Base-by-base conservation (phyloP, 768 basidiomycete species). In the Leccinum variicolor region DNA sequence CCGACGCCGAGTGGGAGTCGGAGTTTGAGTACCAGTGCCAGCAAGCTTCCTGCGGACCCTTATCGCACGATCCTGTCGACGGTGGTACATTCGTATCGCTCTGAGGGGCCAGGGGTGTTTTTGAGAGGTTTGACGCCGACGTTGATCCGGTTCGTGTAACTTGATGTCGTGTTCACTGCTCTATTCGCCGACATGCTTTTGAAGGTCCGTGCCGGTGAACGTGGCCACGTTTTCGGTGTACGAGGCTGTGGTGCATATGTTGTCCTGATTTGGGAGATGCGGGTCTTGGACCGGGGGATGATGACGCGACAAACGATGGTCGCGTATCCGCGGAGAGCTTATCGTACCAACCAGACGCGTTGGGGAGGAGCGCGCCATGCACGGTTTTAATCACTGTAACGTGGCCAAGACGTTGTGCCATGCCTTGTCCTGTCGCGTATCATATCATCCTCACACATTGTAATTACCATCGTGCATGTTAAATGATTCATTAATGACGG, bases 121-220 rank as follows among this genome's bases (percentile, higher is more conserved):
- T 89, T 86, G 60, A 76, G 83, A 5, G 94, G 94, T 1, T 73
- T 95, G 26, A 76, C 84, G 3, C 92, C 93, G 11, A 94, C 94
- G 1, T 68, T 97, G 9, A 82, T 94, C 39, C 79, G 94, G 88
- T 88, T 4, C 19, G 69, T 65, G 50, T 33, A 36, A 14, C 10
- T 14, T 7, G 31, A 31, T 31, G 15, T 34, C 34, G 15, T 34
- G 46, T 10, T 15, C 3, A 25, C 25, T 25, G 29, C 21, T 57
- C 45, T 56, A 6, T 47, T 3, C 25, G 25, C 17, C 64, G 57
- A 64, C 50, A 25, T 19, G 21, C 15, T n/a, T 6, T 50, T 43
- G 39, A 50, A 90, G 88, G 41, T 87, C 89, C n/a, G 79, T 91
- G 23, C 91, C 90, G 3, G 89, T 90, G n/a, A 92, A 92, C 62